Conservation (phyloP, 306 rosid species). For the Cucurbita argyrosperma region DNA sequence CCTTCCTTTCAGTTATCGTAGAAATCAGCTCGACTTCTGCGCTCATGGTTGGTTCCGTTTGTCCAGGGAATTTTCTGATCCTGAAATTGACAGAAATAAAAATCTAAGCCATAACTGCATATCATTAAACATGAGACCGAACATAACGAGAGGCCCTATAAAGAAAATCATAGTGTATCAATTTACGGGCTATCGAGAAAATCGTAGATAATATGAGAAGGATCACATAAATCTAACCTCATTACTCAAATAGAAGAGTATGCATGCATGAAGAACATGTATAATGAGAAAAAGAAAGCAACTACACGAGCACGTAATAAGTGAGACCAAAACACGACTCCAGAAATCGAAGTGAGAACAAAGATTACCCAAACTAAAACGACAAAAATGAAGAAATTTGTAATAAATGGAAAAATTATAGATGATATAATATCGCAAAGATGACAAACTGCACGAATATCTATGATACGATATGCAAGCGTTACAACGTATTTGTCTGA, state of each 20-base stretch:
- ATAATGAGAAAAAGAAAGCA: neutral
- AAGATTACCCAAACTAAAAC: neutral
- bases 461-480: neutral
- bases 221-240: neutral
- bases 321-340: neutral
- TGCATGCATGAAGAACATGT: neutral
- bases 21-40: constrained; percentile 99
- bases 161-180: neutral
- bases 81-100: constrained; percentile 12
- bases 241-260: neutral
- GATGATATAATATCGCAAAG: neutral
- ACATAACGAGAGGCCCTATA: neutral
- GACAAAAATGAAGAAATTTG: neutral
- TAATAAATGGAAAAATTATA: neutral
- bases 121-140: neutral
- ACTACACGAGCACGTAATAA: neutral
- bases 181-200: neutral
- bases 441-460: neutral
- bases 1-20: constrained; percentile 80
- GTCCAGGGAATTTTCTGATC: constrained; percentile 90
- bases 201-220: neutral
- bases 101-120: neutral
- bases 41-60: constrained; percentile 94
- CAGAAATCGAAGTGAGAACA: neutral
- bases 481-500: neutral